phyloP scores from a whole-genome alignment of 108 stramenopile species.

The Nitzschia sp. region DNA sequence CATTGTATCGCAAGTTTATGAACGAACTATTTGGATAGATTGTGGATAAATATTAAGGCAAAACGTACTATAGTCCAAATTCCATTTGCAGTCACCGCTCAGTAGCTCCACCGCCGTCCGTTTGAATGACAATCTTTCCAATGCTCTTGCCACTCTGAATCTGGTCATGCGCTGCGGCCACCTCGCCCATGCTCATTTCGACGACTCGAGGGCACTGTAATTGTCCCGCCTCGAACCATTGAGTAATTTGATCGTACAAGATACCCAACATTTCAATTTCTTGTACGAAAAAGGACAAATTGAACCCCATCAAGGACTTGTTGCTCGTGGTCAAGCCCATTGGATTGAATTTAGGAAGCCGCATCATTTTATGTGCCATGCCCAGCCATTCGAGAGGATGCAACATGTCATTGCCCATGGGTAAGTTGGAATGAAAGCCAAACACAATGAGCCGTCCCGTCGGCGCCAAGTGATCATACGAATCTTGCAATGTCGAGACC shows the following conservation, averaged over 20 bases:
- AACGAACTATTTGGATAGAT: conserved; percentile 76
- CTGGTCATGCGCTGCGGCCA: conserved; percentile 71
- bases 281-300: conserved; percentile 87
- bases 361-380: conserved; percentile 61
- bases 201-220: conserved; percentile 59
- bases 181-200: conserved; percentile 62
- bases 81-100: not conserved
- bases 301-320: conserved; percentile 82
- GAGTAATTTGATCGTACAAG: conserved; percentile 73
- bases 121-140: conserved; percentile 82
- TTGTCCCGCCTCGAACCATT: conserved; percentile 60
- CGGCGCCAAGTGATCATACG: conserved; percentile 77
- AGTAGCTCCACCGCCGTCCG: not conserved
- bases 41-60: not conserved
- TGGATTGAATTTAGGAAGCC: conserved; percentile 87
- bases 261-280: conserved; percentile 67
- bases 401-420: conserved; percentile 67
- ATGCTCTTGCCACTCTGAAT: conserved; percentile 82
- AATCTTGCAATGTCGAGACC: conserved; percentile 77
- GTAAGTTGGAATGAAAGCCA: conserved; percentile 90
- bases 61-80: not conserved
- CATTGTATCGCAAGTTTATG: conserved; percentile 92
- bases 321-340: conserved; percentile 79
- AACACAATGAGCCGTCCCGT: conserved; percentile 83
- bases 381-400: conserved; percentile 78